phyloP scores from a whole-genome alignment of 1,284 basidiomycete genomes.

The Neotropicomus parvogracilis region DNA sequence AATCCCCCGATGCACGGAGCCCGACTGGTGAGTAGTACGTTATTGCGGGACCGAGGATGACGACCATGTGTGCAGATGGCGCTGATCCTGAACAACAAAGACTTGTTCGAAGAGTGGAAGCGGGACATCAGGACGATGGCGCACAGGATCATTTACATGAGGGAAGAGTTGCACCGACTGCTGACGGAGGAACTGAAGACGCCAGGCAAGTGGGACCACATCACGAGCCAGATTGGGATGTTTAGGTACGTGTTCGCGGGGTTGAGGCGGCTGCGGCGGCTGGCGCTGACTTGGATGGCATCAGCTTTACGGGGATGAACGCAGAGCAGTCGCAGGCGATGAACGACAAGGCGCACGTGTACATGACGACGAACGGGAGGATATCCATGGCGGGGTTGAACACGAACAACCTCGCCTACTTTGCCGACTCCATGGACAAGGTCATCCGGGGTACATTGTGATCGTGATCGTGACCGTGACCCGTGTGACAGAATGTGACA shows the following conservation, averaged over 20 bases:
- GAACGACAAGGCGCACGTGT: constrained; percentile 79
- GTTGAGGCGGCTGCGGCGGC: too few species aligned
- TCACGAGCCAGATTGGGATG: constrained; percentile 89
- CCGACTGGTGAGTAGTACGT: constrained; percentile 59
- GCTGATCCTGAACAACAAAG: constrained; percentile 70
- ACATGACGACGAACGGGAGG: constrained; percentile 82
- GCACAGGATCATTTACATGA: constrained; percentile 86
- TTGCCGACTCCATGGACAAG: constrained; percentile 73
- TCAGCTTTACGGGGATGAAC: constrained; percentile 77
- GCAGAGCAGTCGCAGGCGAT: constrained; percentile 68
- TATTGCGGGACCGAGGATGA: background rate
- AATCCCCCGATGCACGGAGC: constrained; percentile 92
- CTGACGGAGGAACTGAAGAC: constrained; percentile 85
- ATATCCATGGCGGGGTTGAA: constrained; percentile 64
- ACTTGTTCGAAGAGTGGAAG: constrained; percentile 85
- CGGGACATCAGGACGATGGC: constrained; percentile 91
- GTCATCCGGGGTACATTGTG: constrained; percentile 58
- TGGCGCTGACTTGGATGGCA: constrained; percentile 9
- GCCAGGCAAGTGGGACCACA: constrained; percentile 90
- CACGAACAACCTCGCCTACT: constrained; percentile 69
- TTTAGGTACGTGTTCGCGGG: constrained; percentile 83
- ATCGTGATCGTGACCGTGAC: constrained; percentile 18
- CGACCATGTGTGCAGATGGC: constrained; percentile 50
- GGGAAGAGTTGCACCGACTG: constrained; percentile 74
- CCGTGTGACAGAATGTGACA: background rate